phyloP scores from a whole-genome alignment of 495 filamentous ascomycete species.

The Aspergillus cristatus region DNA sequence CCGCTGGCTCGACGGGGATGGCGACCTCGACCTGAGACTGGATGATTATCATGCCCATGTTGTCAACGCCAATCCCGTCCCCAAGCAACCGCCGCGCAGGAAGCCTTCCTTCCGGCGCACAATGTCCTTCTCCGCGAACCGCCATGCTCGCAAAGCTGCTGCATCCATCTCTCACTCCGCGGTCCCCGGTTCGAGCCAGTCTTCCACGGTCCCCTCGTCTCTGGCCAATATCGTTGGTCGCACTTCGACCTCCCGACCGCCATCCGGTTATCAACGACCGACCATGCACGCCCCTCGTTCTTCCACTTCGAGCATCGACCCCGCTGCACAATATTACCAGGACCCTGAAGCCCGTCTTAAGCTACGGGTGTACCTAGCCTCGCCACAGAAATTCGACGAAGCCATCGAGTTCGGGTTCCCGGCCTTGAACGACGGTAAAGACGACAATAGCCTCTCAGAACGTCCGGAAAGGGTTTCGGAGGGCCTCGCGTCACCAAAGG shows the following conservation, averaged over 20 bases:
- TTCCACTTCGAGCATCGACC: constrained; percentile 55
- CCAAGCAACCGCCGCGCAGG: constrained; percentile 13
- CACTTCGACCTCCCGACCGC: constrained; percentile 32
- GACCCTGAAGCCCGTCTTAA: constrained; percentile 85
- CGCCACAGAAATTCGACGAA: constrained; percentile 92
- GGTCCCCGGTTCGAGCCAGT: constrained; percentile 11
- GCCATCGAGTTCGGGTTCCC: constrained; percentile 91
- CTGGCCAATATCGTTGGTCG: constrained; percentile 30
- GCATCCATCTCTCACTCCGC: constrained; percentile 7
- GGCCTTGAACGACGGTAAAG: constrained; percentile 38
- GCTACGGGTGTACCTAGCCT: constrained; percentile 78
- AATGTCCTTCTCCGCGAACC: constrained; percentile 29
- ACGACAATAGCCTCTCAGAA: constrained; percentile 8
- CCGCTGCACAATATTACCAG: constrained; percentile 73
- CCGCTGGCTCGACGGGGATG: constrained; percentile 72
- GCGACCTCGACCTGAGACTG: constrained; percentile 62
- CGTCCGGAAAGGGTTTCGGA: constrained; percentile 9
- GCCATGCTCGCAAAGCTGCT: constrained; percentile 12
- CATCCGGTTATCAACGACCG: constrained; percentile 18
- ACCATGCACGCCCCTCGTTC: constrained; percentile 19
- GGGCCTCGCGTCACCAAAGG: neutral
- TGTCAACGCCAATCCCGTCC: constrained; percentile 19
- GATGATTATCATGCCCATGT: constrained; percentile 43
- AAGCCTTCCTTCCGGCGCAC: constrained; percentile 41
- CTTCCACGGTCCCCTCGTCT: constrained; percentile 6